Evolutionary conservation across 2,329 filamentous ascomycete genomes (phyloP), one percentile per base, ranked within the genome.

Genomic region (Nigrospora osmanthi): DNA sequence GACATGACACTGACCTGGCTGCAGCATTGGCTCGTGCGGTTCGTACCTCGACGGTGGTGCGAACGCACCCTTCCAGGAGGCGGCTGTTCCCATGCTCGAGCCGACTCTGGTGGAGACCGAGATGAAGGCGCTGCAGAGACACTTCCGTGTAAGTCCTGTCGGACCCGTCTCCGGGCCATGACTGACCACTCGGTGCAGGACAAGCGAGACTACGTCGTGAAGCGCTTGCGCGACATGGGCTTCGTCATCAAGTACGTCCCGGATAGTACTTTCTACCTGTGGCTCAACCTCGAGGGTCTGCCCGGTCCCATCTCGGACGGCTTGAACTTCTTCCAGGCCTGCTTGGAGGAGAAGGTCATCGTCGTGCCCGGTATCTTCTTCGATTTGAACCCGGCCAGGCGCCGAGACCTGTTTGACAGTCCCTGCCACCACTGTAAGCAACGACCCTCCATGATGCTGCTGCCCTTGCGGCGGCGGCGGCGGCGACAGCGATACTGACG

Each of bases 331-430:
- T 96, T 97, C 80, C 82, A 93, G 63, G 89, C 89, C 30, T 93
- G 93, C 61, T 72, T 97, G 38, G 81, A 87, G 59, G 89, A 96
- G 73, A 94, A 94, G 75, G 88, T 94, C 54, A 96, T 96, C 59
- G 89, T 96, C 15, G 91, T 97, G 5, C 91, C 91, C 0, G 91
- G 91, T 48, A 97, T 97, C 65, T 97, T 97, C 77, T 97, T 97
- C 64, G 91, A 97, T 59, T 69, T 97, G 52, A 97, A 97, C 70
- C 91, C 91, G 4, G 85, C 86, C 33, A 85, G 89, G 64, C 78
- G 91, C 52, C 78, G 91, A 62, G 91, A 97, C 65, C 67, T 97
- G 54, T 97, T 97, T 54, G 91, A 97, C 68, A 88, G 81, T 54
- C 91, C 91, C 48, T 96, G 91, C 68, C 91, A 97, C 68, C 85